Conservation (phyloP, 371 early-diverging fungal genomes). For the Encephalitozoon hellem region DNA sequence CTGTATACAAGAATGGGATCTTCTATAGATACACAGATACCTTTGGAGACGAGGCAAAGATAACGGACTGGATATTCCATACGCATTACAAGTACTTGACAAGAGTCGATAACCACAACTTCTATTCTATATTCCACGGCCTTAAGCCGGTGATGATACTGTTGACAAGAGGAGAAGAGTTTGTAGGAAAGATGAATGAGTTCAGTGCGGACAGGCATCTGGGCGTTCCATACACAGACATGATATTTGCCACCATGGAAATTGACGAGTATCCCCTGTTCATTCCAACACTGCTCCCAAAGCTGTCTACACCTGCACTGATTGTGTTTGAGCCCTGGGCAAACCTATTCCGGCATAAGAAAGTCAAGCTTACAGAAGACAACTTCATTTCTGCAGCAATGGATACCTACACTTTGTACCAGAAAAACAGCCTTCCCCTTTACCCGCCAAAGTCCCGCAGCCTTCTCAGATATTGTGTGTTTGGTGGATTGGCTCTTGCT, state of each 20-base stretch:
- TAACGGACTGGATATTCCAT: slow-evolving; percentile 62
- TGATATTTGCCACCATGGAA: slow-evolving; percentile 58
- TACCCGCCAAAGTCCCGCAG: slow-evolving; percentile 28
- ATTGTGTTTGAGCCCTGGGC: slow-evolving; percentile 59
- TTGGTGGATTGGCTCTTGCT: background rate
- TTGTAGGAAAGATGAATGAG: slow-evolving; percentile 53
- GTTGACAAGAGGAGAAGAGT: slow-evolving; percentile 51
- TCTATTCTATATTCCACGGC: slow-evolving; percentile 62
- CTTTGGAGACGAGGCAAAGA: slow-evolving; percentile 46
- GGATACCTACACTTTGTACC: slow-evolving; percentile 18
- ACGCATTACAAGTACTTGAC: slow-evolving; percentile 61
- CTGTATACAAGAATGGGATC: slow-evolving; percentile 60
- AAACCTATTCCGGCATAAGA: slow-evolving; percentile 52
- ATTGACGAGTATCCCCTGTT: slow-evolving; percentile 58
- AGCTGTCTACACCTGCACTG: slow-evolving; percentile 43
- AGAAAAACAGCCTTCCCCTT: slow-evolving; percentile 11
- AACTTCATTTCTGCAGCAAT: slow-evolving; percentile 33
- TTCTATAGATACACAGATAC: slow-evolving; percentile 55
- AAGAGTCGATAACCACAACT: slow-evolving; percentile 59
- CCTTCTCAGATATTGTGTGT: background rate
- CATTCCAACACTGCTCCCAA: slow-evolving; percentile 52
- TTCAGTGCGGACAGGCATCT: slow-evolving; percentile 50
- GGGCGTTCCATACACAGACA: slow-evolving; percentile 57
- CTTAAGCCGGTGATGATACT: slow-evolving; percentile 60
- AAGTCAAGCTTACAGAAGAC: slow-evolving; percentile 25